Percentiles rank a stretch among this genome's conserved stretches.
phyloP scores from a whole-genome alignment of 2,329 filamentous ascomycete species.

The Paraphaeosphaeria minitans region DNA sequence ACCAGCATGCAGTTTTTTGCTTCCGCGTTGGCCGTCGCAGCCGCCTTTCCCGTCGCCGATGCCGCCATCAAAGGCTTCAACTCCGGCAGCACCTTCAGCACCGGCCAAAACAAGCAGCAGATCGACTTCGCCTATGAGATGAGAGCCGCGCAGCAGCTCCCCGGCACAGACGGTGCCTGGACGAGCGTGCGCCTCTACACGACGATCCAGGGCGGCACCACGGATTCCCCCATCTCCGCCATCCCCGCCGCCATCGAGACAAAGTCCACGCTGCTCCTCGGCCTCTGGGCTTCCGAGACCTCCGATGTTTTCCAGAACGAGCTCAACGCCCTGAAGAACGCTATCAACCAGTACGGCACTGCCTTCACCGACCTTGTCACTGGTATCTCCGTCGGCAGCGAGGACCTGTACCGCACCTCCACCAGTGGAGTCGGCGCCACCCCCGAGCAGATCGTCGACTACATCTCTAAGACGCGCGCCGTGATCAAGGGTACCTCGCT shows the following conservation, averaged over 20 bases:
- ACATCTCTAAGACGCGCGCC: conserved; percentile 70
- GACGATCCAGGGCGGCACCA: conserved; percentile 70
- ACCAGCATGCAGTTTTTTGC: not conserved
- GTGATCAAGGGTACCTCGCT: conserved; percentile 67
- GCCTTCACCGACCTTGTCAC: conserved; percentile 69
- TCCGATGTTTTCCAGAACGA: conserved; percentile 70
- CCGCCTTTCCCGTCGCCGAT: not conserved
- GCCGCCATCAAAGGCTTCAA: conserved; percentile 66
- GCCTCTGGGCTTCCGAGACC: conserved; percentile 79
- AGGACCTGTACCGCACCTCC: conserved; percentile 69
- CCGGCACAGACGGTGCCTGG: conserved; percentile 69
- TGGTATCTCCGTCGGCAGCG: conserved; percentile 82
- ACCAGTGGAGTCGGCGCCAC: conserved; percentile 67
- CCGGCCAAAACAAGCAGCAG: conserved; percentile 64
- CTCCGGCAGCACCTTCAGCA: conserved; percentile 67
- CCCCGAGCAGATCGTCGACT: conserved; percentile 66
- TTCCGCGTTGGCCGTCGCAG: not conserved
- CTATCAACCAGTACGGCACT: conserved; percentile 70
- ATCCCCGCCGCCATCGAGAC: conserved; percentile 77
- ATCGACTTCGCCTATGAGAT: conserved; percentile 73
- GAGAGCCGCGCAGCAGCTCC: conserved; percentile 65
- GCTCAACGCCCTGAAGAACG: conserved; percentile 69
- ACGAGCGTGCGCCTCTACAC: conserved; percentile 71
- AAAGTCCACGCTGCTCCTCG: conserved; percentile 77
- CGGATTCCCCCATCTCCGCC: conserved; percentile 49